Evolutionary conservation across 768 basidiomycete species (phyloP).

Genomic region (Amanita jacksonii): DNA sequence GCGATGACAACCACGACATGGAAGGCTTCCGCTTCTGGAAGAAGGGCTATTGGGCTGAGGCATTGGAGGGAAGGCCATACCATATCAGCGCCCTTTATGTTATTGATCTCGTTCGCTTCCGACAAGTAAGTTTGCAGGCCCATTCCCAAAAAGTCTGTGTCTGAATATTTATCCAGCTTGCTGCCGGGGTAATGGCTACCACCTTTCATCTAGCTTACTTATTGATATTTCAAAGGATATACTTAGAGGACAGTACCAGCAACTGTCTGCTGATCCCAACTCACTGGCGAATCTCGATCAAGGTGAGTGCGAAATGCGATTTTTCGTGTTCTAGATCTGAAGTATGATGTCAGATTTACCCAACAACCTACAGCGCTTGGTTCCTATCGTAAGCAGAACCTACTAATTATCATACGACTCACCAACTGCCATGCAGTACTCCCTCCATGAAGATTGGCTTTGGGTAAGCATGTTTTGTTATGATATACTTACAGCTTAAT

Average conservation of each 20-base stretch:
- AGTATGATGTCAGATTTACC: constrained; percentile 65
- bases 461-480: constrained; percentile 50
- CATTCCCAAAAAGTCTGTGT: constrained; percentile 1
- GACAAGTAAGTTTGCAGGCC: constrained; percentile 47
- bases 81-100: constrained; percentile 98
- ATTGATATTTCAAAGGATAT: constrained; percentile 48
- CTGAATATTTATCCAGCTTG: constrained; percentile 24
- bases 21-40: constrained; percentile 99
- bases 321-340: background rate
- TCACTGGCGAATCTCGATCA: constrained; percentile 94
- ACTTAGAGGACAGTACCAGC: constrained; percentile 86
- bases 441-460: constrained; percentile 88
- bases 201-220: background rate
- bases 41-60: constrained; percentile 90
- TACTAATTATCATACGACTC: background rate
- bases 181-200: constrained; percentile 35
- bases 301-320: constrained; percentile 42
- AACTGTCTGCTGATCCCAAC: constrained; percentile 87
- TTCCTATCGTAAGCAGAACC: constrained; percentile 72
- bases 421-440: constrained; percentile 41
- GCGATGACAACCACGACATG: constrained; percentile 89
- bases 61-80: constrained; percentile 75
- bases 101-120: constrained; percentile 90
- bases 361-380: constrained; percentile 85
- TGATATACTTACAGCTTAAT: background rate